Conservation (phyloP, 148 eudicot species). For the Spergularia marina region DNA sequence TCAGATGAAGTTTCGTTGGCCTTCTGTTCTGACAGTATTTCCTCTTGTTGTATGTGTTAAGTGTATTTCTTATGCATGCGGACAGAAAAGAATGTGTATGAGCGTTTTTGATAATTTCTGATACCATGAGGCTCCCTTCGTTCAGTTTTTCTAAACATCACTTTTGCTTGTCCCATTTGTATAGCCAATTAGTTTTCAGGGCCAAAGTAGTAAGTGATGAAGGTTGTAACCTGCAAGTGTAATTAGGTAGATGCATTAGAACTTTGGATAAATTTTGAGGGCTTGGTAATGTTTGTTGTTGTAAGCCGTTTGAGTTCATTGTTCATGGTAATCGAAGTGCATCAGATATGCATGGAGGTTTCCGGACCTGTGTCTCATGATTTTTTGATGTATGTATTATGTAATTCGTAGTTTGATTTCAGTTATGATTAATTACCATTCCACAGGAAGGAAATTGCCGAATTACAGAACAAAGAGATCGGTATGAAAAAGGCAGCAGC, state of each 20-base stretch:
- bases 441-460: constrained; percentile 55
- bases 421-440: background rate
- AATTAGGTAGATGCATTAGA: background rate
- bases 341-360: background rate
- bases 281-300: background rate
- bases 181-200: background rate
- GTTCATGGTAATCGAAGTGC: background rate
- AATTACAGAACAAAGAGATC: constrained; percentile 62
- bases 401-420: background rate
- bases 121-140: background rate
- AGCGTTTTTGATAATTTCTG: background rate
- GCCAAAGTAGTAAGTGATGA: background rate
- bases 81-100: background rate
- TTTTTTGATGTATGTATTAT: background rate
- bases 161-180: background rate
- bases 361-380: background rate
- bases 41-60: too few relatives aligned
- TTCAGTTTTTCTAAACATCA: background rate
- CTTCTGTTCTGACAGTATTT: too few relatives aligned
- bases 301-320: background rate
- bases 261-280: background rate
- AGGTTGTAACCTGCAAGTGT: background rate
- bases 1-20: too few relatives aligned
- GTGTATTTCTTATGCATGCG: background rate
- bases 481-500: constrained; percentile 76